phyloP scores from a whole-genome alignment of 371 early-diverging fungal species.

The Apophysomyces sp. region DNA sequence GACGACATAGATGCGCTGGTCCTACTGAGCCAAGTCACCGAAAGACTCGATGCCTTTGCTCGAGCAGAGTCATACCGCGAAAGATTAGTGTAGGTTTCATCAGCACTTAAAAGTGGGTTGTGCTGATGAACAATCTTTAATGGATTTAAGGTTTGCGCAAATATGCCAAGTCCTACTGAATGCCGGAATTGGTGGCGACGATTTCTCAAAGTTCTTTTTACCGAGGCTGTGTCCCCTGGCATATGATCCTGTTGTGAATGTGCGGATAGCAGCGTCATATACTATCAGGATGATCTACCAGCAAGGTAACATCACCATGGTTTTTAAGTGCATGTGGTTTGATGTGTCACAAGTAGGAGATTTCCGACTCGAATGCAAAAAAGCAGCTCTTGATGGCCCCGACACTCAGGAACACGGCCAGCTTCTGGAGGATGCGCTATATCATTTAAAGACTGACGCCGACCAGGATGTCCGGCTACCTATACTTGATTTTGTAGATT shows the following conservation, averaged over 20 bases:
- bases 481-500: slow-evolving; percentile 23
- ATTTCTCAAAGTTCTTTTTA: slow-evolving; percentile 34
- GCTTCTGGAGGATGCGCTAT: slow-evolving; percentile 22
- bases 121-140: not conserved
- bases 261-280: slow-evolving; percentile 36
- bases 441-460: slow-evolving; percentile 23
- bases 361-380: slow-evolving; percentile 16
- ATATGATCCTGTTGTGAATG: slow-evolving; percentile 37
- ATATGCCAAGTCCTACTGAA: slow-evolving; percentile 34
- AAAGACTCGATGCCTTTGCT: slow-evolving; percentile 26
- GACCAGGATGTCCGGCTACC: slow-evolving; percentile 32
- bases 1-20: slow-evolving; percentile 18
- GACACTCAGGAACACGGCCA: slow-evolving; percentile 18
- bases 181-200: slow-evolving; percentile 25
- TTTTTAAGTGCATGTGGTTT: not conserved
- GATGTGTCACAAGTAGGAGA: slow-evolving; percentile 7
- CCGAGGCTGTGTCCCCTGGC: slow-evolving; percentile 32
- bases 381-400: slow-evolving; percentile 17
- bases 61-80: slow-evolving; percentile 17
- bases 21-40: slow-evolving; percentile 27
- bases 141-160: slow-evolving; percentile 26
- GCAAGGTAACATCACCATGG: slow-evolving; percentile 16
- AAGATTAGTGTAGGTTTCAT: slow-evolving; percentile 25
- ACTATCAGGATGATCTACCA: slow-evolving; percentile 25
- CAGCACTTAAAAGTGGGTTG: not conserved